Conservation (phyloP, 495 filamentous ascomycete species). For the Cercophora newfieldiana region DNA sequence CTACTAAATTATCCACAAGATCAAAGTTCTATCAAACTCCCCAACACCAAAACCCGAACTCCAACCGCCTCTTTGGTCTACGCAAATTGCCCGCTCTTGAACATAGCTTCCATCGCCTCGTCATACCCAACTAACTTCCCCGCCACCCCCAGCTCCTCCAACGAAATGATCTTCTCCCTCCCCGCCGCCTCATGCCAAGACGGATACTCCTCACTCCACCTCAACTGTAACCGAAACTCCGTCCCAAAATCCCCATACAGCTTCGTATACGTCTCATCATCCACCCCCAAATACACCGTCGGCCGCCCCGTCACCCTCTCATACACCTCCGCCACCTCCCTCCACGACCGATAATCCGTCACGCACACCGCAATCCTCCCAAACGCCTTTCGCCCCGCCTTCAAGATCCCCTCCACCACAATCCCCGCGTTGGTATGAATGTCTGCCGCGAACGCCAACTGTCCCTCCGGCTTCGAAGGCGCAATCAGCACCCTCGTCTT, state of each 20-base stretch:
- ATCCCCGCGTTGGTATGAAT: slow-evolving; percentile 4
- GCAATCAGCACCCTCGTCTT: neutral
- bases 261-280: slow-evolving; percentile 1
- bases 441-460: slow-evolving; percentile 8
- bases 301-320: slow-evolving; percentile 6
- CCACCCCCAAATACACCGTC: neutral
- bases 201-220: slow-evolving; percentile 14
- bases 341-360: slow-evolving; percentile 6
- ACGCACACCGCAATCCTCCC: slow-evolving; percentile 6
- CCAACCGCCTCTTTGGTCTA: too few species aligned
- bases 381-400: slow-evolving; percentile 5
- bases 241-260: slow-evolving; percentile 8
- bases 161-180: neutral
- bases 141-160: slow-evolving; percentile 1
- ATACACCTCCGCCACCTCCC: neutral
- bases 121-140: slow-evolving; percentile 1
- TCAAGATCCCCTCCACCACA: slow-evolving; percentile 9
- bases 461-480: neutral
- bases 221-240: slow-evolving; percentile 4
- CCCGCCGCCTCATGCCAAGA: slow-evolving; percentile 4
- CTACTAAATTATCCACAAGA: too few species aligned
- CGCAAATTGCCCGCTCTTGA: neutral
- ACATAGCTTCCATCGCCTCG: neutral
- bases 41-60: too few species aligned
- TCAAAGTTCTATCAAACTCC: too few species aligned